Base-by-base conservation (phyloP, 1,284 basidiomycete species). In the Leccinum huronense region DNA sequence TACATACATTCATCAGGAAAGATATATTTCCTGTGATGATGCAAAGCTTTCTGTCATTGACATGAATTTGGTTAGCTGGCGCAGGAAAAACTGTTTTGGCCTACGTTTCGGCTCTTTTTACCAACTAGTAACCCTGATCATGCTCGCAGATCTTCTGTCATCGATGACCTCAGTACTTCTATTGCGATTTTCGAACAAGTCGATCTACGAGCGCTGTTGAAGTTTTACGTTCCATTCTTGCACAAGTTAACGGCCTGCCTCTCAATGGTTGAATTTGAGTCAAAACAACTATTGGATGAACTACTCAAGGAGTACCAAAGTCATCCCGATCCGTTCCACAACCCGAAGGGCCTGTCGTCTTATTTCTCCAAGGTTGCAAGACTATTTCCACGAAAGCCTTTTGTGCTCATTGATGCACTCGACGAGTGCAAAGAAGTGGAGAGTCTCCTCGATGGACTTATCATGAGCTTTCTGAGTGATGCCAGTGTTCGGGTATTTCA, bases 101-200 rank as follows among this genome's bases (percentile, higher is more conserved):
- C 57, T 62, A 23, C 36, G 36, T 59, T n/a, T 13, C 30, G 10
- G 10, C 8, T 10, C 9, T 45, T 45, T 42, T 40, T 10, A 42
- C 40, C n/a, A n/a, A 42, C 2, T 16, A 6, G 13, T 7, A 5
- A 57, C 33, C 34, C 1, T 70, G 5, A 68, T 27, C 23, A 14
- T 0, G 0, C 3, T 1, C 5, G 13, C 3, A 65, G 69, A 4
- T 67, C 69, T 30, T 54, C 16, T 1, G 40, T 54, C 9, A 61
- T 71, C n/a, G 2, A 71, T 3, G 53, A 69, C 2, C 54, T 69
- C 10, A 2, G 1, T 64, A 64, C 27, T 68, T 70, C 45, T 71
- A 71, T 54, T 71, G 69, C 2, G 67, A 68, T 57, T 71, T 71
- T 58, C 48, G 58, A 16, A 51, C 19, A 13, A 55, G 3, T 8